Evolutionary conservation across 2,329 filamentous ascomycete genomes (phyloP).

Genomic region (Chrysoporthe austroafricana): DNA sequence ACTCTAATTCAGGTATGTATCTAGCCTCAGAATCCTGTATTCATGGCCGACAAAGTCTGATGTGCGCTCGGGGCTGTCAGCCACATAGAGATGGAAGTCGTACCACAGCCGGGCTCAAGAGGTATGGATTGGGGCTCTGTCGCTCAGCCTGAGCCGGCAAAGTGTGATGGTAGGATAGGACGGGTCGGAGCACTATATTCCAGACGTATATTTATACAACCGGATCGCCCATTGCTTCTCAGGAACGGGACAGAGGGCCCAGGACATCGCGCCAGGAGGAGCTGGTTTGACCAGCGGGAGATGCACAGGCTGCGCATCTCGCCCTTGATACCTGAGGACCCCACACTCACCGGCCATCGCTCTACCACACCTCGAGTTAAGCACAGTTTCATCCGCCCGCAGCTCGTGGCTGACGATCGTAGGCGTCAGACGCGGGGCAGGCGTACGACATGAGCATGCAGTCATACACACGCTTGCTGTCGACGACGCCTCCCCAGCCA

Average conservation of each 20-base stretch:
- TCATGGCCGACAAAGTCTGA: background rate
- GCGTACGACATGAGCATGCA: background rate
- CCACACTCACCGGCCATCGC: background rate
- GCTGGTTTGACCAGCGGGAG: background rate
- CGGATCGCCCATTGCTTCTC: background rate
- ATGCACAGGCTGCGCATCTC: background rate
- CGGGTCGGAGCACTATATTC: background rate
- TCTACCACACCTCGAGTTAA: background rate
- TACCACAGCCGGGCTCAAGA: background rate
- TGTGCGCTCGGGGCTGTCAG: background rate
- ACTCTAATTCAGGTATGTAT: background rate
- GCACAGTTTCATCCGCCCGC: background rate
- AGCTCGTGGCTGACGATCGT: background rate
- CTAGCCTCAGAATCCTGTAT: background rate
- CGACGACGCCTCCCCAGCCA: background rate
- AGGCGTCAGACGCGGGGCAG: background rate
- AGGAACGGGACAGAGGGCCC: background rate
- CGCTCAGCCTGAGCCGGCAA: background rate
- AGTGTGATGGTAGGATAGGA: background rate
- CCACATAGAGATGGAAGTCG: background rate
- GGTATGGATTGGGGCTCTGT: background rate
- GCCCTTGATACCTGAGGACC: background rate
- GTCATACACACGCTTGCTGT: background rate
- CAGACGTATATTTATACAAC: background rate
- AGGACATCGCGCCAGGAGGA: background rate